These are phyloP conservation scores for Amphichorda felina DNA, from an alignment of 2,329 filamentous ascomycete genomes.

Conservation along the genomic window DNA sequence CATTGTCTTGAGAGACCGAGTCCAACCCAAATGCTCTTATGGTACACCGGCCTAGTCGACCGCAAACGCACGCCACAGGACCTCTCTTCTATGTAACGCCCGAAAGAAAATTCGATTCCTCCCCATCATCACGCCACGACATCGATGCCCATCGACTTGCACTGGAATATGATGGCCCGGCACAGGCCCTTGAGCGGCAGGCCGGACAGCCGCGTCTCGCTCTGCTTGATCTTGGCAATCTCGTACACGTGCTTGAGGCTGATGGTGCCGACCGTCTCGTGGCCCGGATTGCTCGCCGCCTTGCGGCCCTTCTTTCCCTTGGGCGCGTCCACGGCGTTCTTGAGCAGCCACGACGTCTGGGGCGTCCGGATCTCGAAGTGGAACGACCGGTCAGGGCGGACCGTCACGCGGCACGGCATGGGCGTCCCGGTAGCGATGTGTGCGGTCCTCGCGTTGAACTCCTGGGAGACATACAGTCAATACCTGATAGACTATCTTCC, in stretches of 20 bases:
- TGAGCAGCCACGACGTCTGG: slow-evolving; percentile 81
- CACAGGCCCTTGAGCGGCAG: slow-evolving; percentile 60
- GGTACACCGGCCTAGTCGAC: background rate
- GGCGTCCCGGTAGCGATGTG: slow-evolving; percentile 76
- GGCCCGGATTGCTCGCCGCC: slow-evolving; percentile 63
- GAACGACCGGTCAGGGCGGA: slow-evolving; percentile 88
- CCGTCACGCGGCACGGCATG: slow-evolving; percentile 79
- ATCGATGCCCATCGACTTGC: slow-evolving; percentile 62
- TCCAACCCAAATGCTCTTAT: slow-evolving; percentile 1
- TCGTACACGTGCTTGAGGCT: slow-evolving; percentile 95
- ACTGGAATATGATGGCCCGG: slow-evolving; percentile 62
- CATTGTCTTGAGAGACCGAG: background rate
- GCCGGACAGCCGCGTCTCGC: slow-evolving; percentile 62
- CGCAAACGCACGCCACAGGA: background rate
- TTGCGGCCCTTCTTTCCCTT: slow-evolving; percentile 62
- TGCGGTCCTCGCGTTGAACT: slow-evolving; percentile 91
- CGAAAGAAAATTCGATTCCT: background rate
- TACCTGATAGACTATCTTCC: too few species aligned
- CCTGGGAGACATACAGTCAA: slow-evolving; percentile 37
- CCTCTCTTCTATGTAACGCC: background rate
- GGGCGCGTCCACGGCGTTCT: slow-evolving; percentile 69
- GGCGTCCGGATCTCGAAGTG: slow-evolving; percentile 88
- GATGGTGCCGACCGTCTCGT: slow-evolving; percentile 71
- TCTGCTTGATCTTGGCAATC: slow-evolving; percentile 92
- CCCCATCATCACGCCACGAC: slow-evolving; percentile 44